phyloP scores from a whole-genome alignment of 129 eudicot genomes.

The Arctium lappa region DNA sequence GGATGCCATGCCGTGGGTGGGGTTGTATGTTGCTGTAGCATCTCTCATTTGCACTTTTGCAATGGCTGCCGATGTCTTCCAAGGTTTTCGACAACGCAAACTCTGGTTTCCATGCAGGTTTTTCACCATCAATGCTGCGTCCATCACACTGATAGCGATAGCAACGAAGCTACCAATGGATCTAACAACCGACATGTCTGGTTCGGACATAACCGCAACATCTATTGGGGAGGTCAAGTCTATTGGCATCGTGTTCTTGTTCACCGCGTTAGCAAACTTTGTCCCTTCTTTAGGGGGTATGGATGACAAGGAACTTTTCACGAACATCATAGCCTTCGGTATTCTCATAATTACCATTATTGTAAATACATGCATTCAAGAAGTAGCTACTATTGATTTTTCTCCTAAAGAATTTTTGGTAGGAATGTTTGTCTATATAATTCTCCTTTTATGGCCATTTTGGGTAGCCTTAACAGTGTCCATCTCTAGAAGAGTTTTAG shows the following conservation, averaged over 20 bases:
- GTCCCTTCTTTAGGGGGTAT: constrained; percentile 18
- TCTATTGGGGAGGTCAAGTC: too few species aligned
- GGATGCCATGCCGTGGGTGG: constrained; percentile 6
- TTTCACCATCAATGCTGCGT: not conserved
- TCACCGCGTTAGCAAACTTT: not conserved
- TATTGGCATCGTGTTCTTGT: not conserved
- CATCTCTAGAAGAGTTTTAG: not conserved
- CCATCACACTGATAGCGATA: not conserved
- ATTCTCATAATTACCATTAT: not conserved
- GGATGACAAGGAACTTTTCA: constrained; percentile 7
- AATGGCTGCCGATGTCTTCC: constrained; percentile 14
- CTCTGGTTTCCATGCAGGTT: constrained; percentile 2
- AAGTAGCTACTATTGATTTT: too few species aligned
- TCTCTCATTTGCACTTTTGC: constrained; percentile 17
- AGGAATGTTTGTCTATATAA: not conserved
- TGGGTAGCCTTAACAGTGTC: constrained; percentile 5
- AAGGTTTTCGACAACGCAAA: constrained; percentile 9
- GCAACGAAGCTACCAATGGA: not conserved
- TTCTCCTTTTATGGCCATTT: not conserved
- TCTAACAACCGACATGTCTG: not conserved
- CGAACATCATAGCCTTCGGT: not conserved
- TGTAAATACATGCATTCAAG: not conserved
- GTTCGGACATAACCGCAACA: too few species aligned
- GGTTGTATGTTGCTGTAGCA: constrained; percentile 15
- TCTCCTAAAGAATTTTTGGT: too few species aligned